Base-by-base conservation (phyloP, 805 yeast genomes). In the Candida caryicola region DNA sequence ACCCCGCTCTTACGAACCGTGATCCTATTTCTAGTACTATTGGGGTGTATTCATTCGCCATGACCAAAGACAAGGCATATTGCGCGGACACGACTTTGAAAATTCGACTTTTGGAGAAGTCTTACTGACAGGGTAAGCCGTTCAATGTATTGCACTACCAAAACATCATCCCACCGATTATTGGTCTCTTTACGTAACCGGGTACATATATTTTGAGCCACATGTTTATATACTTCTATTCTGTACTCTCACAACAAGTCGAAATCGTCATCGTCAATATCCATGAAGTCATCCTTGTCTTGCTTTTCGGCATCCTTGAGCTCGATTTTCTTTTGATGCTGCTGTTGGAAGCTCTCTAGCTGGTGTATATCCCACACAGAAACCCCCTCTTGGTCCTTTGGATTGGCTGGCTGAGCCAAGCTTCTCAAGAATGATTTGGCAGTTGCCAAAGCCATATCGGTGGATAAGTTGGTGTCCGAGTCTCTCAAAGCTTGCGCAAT, bases 371-470 rank as follows among this genome's bases (percentile, higher is more conserved):
- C 83, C 99, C 98, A 91, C 12, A 93, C 95, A 6, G 95, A 84
- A 3, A 90, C 83, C 37, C 97, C 97, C 52, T 89, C 95, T 59
- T 85, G 95, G 56, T 91, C 97, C 45, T 83, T 81, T 1, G 86
- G 84, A 56, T 89, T 80, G 0, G 86, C 71, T 0, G 98, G 98
- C 60, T 93, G 99, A 0, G 99, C 98, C 77, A 90, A 79, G 2
- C 89, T 82, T 51, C 98, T 71, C 57, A 93, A 69, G 56, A 93
- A 93, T 62, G 88, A 90, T 60, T 87, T 90, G 1, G 98, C 95
- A 40, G 85, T 81, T 0, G 98, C 95, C 37, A 93, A 73, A 0
- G 98, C 97, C 96, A 93, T 91, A 64, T 93, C 99, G 0, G 97
- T 93, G 0, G 97, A 88, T 36, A 91, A 66, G 52, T 90, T 91